Percentiles rank a stretch among this genome's conserved stretches.
These are phyloP conservation scores for Cladophialophora exuberans DNA, from an alignment of 2,329 filamentous ascomycete species.

Conservation along the genomic window DNA sequence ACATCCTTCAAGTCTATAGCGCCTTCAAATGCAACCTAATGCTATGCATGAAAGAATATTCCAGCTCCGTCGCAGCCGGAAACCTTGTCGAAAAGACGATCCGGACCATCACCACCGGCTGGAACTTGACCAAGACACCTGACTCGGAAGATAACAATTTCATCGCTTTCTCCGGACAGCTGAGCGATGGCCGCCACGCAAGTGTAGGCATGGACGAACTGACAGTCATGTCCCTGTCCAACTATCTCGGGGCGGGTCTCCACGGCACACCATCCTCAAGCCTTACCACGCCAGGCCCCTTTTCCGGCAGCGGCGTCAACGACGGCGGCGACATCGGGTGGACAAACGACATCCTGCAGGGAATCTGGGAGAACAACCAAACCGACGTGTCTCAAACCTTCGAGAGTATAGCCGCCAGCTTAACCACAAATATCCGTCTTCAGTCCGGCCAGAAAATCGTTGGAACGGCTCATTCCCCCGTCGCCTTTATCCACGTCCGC, in stretches of 20 bases:
- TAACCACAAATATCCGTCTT: not conserved
- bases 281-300: too few relatives aligned
- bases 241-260: too few relatives aligned
- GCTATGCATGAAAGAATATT: not conserved
- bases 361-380: not conserved
- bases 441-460: not conserved
- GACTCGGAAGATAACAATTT: too few relatives aligned
- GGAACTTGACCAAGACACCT: too few relatives aligned
- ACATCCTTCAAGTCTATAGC: not conserved
- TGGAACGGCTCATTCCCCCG: not conserved
- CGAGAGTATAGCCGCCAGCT: not conserved
- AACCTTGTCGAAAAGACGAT: not conserved
- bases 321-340: not conserved
- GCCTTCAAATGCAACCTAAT: not conserved
- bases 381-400: not conserved
- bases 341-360: not conserved
- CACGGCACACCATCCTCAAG: too few relatives aligned
- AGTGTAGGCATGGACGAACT: too few relatives aligned
- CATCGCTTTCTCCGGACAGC: too few relatives aligned
- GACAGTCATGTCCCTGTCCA: too few relatives aligned
- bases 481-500: not conserved
- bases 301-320: not conserved
- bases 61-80: not conserved
- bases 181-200: too few relatives aligned
- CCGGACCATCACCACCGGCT: not conserved